phyloP scores from a whole-genome alignment of 2,329 filamentous ascomycete genomes.

The Pseudogymnoascus sp. region DNA sequence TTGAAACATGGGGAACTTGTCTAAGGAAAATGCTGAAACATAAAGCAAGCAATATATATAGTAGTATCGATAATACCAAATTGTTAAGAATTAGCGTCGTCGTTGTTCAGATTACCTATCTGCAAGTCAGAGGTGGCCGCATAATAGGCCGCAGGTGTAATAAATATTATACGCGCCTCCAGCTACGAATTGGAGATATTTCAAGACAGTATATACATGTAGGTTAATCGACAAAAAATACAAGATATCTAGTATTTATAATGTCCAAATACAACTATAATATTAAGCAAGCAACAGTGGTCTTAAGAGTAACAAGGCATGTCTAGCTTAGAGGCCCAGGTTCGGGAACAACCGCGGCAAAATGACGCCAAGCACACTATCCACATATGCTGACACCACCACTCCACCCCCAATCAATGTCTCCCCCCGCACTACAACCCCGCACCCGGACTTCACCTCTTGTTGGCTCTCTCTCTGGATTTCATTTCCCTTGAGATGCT shows the following conservation, averaged over 20 bases:
- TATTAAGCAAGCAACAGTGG: not conserved
- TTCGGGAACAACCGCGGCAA: slow-evolving; percentile 2
- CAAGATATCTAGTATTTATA: not conserved
- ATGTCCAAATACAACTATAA: not conserved
- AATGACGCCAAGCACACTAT: not conserved
- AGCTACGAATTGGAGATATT: not conserved
- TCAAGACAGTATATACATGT: not conserved
- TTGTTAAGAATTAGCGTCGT: not conserved
- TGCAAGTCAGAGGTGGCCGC: not conserved
- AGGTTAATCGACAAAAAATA: not conserved
- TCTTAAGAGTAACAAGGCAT: not conserved
- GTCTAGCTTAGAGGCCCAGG: not conserved
- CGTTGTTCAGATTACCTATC: not conserved
- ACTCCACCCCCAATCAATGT: not conserved
- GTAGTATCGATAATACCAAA: not conserved
- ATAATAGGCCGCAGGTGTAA: not conserved
- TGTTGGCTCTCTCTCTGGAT: not conserved
- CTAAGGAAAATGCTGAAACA: not conserved
- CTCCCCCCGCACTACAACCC: not conserved
- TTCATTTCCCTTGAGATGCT: not conserved
- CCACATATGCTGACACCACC: not conserved
- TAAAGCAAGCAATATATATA: not conserved
- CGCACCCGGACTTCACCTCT: not conserved
- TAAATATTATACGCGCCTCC: not conserved
- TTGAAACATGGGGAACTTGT: not conserved